phyloP scores from a whole-genome alignment of 2,329 filamentous ascomycete genomes.

The Fusarium luffae region DNA sequence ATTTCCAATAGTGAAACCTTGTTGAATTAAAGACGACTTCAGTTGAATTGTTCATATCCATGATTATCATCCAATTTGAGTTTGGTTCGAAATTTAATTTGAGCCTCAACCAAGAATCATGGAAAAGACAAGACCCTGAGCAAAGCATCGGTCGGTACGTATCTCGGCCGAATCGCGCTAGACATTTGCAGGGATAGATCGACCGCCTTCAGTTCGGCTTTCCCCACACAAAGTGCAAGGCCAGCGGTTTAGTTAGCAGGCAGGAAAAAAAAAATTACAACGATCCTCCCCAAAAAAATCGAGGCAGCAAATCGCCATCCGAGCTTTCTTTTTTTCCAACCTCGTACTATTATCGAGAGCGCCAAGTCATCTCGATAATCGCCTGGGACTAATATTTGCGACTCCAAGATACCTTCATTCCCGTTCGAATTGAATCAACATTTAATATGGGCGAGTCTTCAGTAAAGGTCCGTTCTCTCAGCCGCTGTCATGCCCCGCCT shows the following conservation, averaged over 20 bases:
- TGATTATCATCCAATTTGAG: background rate
- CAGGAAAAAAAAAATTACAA: constrained; percentile 41
- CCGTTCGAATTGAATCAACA: background rate
- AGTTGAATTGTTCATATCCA: background rate
- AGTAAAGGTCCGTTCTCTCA: constrained; percentile 57
- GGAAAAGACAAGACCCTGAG: constrained; percentile 22
- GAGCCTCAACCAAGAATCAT: constrained; percentile 3
- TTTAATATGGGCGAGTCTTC: constrained; percentile 57
- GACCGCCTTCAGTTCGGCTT: constrained; percentile 11
- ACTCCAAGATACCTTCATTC: background rate
- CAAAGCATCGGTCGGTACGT: constrained; percentile 11
- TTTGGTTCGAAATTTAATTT: background rate
- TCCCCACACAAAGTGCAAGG: constrained; percentile 33
- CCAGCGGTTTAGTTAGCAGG: constrained; percentile 14
- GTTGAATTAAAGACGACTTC: fast-evolving
- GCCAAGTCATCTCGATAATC: constrained; percentile 3
- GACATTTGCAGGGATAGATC: constrained; percentile 32
- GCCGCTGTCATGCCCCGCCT: constrained; percentile 45
- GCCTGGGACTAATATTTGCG: background rate
- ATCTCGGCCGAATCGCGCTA: constrained; percentile 12
- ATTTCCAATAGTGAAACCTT: background rate
- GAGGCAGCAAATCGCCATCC: constrained; percentile 37
- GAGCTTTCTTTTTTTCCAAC: constrained; percentile 39
- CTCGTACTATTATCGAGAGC: constrained; percentile 22
- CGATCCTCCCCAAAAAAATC: constrained; percentile 34